Evolutionary conservation across 1,284 basidiomycete genomes (phyloP), one percentile per base, ranked within the genome.

Genomic region (Moesziomyces parantarcticus): DNA sequence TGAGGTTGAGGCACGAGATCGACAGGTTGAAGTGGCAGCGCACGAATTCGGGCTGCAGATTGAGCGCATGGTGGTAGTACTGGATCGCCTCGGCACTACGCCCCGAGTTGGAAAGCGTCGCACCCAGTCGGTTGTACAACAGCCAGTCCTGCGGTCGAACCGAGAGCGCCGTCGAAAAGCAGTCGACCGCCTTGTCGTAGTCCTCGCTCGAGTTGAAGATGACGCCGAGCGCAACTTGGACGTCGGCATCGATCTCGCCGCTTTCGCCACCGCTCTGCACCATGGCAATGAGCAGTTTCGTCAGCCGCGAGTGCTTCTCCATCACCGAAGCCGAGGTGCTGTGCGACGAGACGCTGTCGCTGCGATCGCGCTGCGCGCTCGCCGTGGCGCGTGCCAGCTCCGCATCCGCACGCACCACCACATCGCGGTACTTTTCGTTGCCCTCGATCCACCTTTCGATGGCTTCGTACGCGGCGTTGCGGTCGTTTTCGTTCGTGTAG

Each of bases 111-210:
- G 94, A 94, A 82, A 97, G 89, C 2, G 95, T 98, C 18, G 96
- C 96, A 16, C 96, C 96, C 25, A 98, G 92, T 23, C 96, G 90
- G 83, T 99, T 99, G 85, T 94, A 97, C 67, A 99, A 85, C 48
- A 96, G 86, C 92, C 93, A 97, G 81, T 99, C 96, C 67, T 94
- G 90, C 1, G 95, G 96, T 58, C 93, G 88, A 49, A 93, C 91
- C 20, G 90, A 90, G 59, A 99, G 86, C 0, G 97, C 96, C 1
- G 95, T 89, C 44, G 88, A 87, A 86, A 99, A 99, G 85, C 96
- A 99, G 84, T 99, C 96, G 75, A 92, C 91, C 0, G 96, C 93
- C 81, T 94, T 94, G 41, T 86, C 87, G 81, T 94, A 98, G 57
- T 98, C 78, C 58, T 96, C 94, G 59, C 90, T 92, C 14, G 92